Percentiles rank a stretch among this genome's conserved stretches.
Conservation (phyloP, 2,329 filamentous ascomycete species). For the Fusarium scirpi region DNA sequence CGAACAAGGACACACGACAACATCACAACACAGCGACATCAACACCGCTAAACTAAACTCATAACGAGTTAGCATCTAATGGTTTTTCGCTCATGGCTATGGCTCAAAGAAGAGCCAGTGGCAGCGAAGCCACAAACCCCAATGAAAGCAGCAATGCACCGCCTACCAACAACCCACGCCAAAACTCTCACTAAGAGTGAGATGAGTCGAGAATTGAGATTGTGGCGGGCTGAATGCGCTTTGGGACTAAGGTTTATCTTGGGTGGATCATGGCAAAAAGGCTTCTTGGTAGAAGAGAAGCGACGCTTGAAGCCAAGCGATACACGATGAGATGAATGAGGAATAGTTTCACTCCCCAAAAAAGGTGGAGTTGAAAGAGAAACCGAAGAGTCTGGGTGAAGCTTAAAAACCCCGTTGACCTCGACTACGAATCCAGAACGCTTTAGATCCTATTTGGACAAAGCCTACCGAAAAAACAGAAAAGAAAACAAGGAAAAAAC, state of each 20-base stretch:
- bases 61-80: conserved; percentile 3
- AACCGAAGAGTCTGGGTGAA: conserved; percentile 21
- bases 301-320: conserved; percentile 24
- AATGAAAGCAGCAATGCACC: conserved; percentile 23
- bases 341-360: conserved; percentile 29
- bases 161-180: conserved; percentile 23
- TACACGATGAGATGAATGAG: conserved; percentile 33
- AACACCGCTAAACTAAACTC: conserved; percentile 18
- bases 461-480: conserved; percentile 11
- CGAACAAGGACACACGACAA: conserved; percentile 28
- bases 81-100: conserved; percentile 20
- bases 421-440: conserved; percentile 18
- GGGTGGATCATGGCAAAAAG: conserved; percentile 23
- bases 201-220: conserved; percentile 13
- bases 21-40: conserved; percentile 24
- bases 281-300: conserved; percentile 27
- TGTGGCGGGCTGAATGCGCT: conserved; percentile 35
- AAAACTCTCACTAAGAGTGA: conserved; percentile 11
- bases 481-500: conserved; percentile 7
- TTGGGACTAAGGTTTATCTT: conserved; percentile 26
- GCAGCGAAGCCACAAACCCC: conserved; percentile 32
- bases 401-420: conserved; percentile 6
- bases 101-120: conserved; percentile 29
- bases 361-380: conserved; percentile 23
- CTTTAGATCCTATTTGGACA: conserved; percentile 21